A percentile compares a stretch with the other conserved stretches of the same genome.
These are phyloP conservation scores for Elasticomyces elasticus DNA, from an alignment of 495 filamentous ascomycete genomes.

Conservation along the genomic window DNA sequence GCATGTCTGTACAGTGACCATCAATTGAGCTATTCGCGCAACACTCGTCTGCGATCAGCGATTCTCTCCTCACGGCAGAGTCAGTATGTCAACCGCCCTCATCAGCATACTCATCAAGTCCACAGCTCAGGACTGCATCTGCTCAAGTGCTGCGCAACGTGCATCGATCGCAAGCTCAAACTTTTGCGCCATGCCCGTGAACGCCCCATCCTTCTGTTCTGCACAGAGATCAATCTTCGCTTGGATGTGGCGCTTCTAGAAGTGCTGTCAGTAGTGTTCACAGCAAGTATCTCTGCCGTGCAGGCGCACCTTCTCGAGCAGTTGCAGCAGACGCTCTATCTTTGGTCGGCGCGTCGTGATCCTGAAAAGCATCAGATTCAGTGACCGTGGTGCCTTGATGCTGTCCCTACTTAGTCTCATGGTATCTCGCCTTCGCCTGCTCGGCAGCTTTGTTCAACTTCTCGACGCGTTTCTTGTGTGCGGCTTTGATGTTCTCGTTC, in stretches of 20 bases:
- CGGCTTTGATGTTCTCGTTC: background rate
- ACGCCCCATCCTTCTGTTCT: conserved; percentile 3
- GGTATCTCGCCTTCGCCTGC: background rate
- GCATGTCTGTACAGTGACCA: too few species aligned
- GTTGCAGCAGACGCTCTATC: conserved; percentile 3
- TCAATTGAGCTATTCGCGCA: too few species aligned
- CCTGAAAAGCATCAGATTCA: background rate
- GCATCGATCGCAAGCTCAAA: conserved; percentile 3
- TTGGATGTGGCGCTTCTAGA: conserved; percentile 7
- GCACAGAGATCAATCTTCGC: background rate
- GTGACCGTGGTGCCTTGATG: background rate
- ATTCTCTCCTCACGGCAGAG: background rate
- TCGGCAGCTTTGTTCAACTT: background rate
- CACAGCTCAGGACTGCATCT: too few species aligned
- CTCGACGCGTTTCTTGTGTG: background rate
- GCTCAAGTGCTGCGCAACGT: background rate
- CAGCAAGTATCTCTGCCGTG: too few species aligned
- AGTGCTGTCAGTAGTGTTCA: too few species aligned
- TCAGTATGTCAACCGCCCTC: background rate
- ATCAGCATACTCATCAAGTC: too few species aligned
- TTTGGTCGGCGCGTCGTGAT: conserved; percentile 5
- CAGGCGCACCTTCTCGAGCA: background rate
- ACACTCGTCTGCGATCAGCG: background rate
- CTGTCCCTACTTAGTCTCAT: background rate
- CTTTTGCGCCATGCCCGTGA: background rate